These are phyloP conservation scores for Puccinia coronata DNA, from an alignment of 1,284 basidiomycete species.

Conservation along the genomic window DNA sequence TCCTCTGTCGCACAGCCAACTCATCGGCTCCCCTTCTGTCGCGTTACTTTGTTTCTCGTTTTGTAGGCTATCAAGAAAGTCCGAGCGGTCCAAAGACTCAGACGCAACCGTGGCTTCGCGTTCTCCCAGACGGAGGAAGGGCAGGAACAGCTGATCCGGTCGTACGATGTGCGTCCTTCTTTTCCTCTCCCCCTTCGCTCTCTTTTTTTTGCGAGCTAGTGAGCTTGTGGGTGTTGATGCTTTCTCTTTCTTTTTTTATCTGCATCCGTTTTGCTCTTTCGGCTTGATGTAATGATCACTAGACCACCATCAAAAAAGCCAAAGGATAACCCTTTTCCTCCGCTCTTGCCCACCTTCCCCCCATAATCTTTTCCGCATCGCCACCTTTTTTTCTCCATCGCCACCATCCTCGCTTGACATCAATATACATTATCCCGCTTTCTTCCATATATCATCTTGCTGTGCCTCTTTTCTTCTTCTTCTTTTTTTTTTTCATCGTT, in stretches of 20 bases:
- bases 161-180: constrained; percentile 53
- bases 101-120: constrained; percentile 88
- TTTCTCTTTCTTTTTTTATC: neutral
- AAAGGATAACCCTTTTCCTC: constrained; percentile 49
- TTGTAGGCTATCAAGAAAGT: constrained; percentile 91
- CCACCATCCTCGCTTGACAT: too few relatives aligned
- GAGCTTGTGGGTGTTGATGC: neutral
- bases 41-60: neutral
- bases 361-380: too few relatives aligned
- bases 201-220: too few relatives aligned
- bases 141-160: constrained; percentile 57
- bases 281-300: neutral
- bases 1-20: neutral
- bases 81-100: constrained; percentile 89
- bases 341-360: too few relatives aligned
- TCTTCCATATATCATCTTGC: too few relatives aligned
- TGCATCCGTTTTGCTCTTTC: neutral
- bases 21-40: neutral
- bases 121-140: constrained; percentile 72
- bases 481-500: too few relatives aligned
- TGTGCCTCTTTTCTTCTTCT: too few relatives aligned
- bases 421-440: too few relatives aligned
- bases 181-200: neutral
- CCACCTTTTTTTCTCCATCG: too few relatives aligned
- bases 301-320: constrained; percentile 49